Conservation (phyloP, 208 protist species). For the Endotrypanum monterogeii region DNA sequence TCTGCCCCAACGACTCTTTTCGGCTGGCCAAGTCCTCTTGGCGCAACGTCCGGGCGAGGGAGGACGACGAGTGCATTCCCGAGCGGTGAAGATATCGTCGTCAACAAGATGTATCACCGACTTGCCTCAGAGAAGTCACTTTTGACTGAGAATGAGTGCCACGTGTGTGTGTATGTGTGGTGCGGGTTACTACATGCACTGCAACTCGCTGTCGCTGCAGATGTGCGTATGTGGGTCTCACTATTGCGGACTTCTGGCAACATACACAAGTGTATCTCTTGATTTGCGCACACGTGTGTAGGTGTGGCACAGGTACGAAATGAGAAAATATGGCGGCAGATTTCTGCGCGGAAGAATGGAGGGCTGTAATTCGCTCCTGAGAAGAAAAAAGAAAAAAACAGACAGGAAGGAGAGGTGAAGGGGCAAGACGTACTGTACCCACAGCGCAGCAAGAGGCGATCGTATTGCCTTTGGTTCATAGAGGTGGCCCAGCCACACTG, state of each 20-base stretch:
- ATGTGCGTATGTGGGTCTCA: not conserved
- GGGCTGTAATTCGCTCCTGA: not conserved
- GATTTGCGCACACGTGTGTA: not conserved
- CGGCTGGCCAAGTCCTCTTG: not conserved
- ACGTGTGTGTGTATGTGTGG: no score
- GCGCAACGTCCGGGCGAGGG: not conserved
- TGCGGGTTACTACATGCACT: not conserved
- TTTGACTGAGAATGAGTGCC: no score
- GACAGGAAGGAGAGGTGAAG: not conserved
- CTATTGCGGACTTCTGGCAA: not conserved
- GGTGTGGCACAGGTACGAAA: not conserved
- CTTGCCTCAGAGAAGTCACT: no score
- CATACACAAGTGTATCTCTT: not conserved
- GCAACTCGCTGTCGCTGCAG: no score
- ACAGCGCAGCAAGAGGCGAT: not conserved
- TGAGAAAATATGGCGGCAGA: not conserved
- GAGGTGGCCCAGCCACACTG: not conserved
- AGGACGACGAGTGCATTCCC: not conserved
- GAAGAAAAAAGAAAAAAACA: not conserved
- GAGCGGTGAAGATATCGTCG: not conserved
- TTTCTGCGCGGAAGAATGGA: not conserved
- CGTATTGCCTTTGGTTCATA: not conserved
- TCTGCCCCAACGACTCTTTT: constrained; percentile 9
- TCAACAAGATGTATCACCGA: not conserved
- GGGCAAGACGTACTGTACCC: no score